Evolutionary conservation across 2,329 filamentous ascomycete species (phyloP), one percentile per base, ranked within the genome.

Genomic region (Ophiostoma triangulosporum): DNA sequence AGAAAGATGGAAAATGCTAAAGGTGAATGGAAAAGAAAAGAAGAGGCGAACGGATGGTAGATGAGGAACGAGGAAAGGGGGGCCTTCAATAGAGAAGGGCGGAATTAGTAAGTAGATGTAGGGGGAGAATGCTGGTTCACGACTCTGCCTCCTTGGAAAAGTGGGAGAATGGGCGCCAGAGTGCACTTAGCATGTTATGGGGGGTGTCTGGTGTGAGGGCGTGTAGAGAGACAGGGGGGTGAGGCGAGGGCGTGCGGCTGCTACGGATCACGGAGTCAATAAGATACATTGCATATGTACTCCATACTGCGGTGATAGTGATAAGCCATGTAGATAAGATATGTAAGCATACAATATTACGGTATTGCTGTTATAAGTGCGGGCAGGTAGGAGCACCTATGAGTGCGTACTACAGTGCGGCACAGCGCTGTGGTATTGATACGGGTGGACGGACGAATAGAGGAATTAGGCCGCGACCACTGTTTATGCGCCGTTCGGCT

Each of bases 201-300:
- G 43, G 54, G 51, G 48, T 56, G 54, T 40, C 48, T 54, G 49
- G 32, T 26, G 12, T 33, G 27, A 38, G 54, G 54, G 54, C 20
- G 48, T 51, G 52, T 50, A 15, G 26, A 33, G 43, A 33, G 31
- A 17, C 33, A 38, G 35, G 40, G 53, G 36, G 48, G 38, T 14
- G 38, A 50, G 35, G 31, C 29, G 33, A 33, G 53, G 49, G 49
- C 17, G 43, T 52, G 53, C 43, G 24, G 9, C 3, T 12, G 31
- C n/a, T n/a, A n/a, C n/a, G n/a, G n/a, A n/a, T n/a, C n/a, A n/a
- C n/a, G n/a, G n/a, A n/a, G n/a, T n/a, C n/a, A n/a, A n/a, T n/a
- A n/a, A n/a, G n/a, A n/a, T n/a, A n/a, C n/a, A n/a, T n/a, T n/a
- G n/a, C n/a, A n/a, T n/a, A n/a, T n/a, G n/a, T n/a, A n/a, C n/a